Conservation (phyloP, 345 rosid genomes). For the Dipteronia dyeriana region DNA sequence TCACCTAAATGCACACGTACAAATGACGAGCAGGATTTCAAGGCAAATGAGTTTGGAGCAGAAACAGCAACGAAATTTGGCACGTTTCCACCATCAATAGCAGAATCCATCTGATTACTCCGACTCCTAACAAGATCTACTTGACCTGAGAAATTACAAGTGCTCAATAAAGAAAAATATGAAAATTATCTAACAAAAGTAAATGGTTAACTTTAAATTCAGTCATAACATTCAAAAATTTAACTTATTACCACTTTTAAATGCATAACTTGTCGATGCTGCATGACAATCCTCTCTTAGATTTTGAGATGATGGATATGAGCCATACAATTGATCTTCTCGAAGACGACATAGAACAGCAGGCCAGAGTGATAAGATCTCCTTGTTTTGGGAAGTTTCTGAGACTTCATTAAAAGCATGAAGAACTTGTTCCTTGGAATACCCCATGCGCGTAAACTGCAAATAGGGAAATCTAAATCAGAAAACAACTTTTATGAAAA, state of each 20-base stretch:
- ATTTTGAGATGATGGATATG: slow-evolving; percentile 31
- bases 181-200: slow-evolving; percentile 1
- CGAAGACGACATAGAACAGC: slow-evolving; percentile 66
- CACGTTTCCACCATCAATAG: slow-evolving; percentile 32
- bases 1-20: slow-evolving; percentile 48
- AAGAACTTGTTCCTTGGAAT: slow-evolving; percentile 58
- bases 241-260: slow-evolving; percentile 26
- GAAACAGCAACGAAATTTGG: slow-evolving; percentile 35
- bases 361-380: slow-evolving; percentile 62
- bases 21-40: slow-evolving; percentile 66
- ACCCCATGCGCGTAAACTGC: slow-evolving; percentile 63
- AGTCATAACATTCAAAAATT: not conserved
- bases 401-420: slow-evolving; percentile 60
- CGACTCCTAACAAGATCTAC: slow-evolving; percentile 36
- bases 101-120: slow-evolving; percentile 32
- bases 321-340: slow-evolving; percentile 61
- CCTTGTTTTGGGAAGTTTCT: slow-evolving; percentile 52
- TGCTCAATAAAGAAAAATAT: slow-evolving; percentile 6
- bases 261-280: slow-evolving; percentile 18
- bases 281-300: slow-evolving; percentile 21
- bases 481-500: not conserved
- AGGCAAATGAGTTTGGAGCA: slow-evolving; percentile 29
- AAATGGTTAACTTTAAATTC: slow-evolving; percentile 2
- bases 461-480: slow-evolving; percentile 21
- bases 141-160: slow-evolving; percentile 46